A percentile compares a stretch with the other conserved stretches of the same genome.
phyloP scores from a whole-genome alignment of 2,329 filamentous ascomycete genomes.

The Chaetoscypha palmicola region DNA sequence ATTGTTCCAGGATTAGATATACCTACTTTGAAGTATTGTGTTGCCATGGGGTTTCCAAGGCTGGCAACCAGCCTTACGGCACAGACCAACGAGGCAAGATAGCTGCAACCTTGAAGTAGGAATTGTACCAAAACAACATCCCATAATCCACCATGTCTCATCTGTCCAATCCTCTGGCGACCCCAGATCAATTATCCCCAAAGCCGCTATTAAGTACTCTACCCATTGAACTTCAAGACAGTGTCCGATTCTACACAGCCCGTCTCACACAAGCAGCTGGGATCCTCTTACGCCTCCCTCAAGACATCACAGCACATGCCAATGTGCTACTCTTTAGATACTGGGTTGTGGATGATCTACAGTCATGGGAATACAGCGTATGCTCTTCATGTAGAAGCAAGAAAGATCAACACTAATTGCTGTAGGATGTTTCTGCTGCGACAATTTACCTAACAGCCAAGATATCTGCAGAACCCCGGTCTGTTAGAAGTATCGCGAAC shows the following conservation, averaged over 20 bases:
- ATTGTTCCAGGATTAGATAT: too few species aligned
- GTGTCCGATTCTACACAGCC: conserved; percentile 64
- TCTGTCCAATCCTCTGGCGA: conserved; percentile 66
- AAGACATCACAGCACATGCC: conserved; percentile 78
- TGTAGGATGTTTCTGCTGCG: conserved; percentile 72
- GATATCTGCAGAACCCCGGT: conserved; percentile 67
- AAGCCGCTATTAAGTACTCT: conserved; percentile 49
- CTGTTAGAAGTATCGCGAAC: conserved; percentile 73
- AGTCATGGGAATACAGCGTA: conserved; percentile 47
- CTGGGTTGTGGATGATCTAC: conserved; percentile 55
- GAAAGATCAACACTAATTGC: not conserved
- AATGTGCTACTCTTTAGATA: conserved; percentile 77
- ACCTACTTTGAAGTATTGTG: too few species aligned
- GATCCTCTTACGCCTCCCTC: conserved; percentile 73
- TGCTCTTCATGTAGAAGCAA: too few species aligned
- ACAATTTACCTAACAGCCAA: conserved; percentile 77
- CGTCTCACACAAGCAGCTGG: conserved; percentile 72
- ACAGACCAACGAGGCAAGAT: too few species aligned
- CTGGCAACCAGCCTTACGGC: too few species aligned
- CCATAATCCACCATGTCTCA: too few species aligned
- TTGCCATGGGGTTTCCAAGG: too few species aligned
- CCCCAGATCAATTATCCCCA: conserved; percentile 60
- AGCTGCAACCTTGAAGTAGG: too few species aligned
- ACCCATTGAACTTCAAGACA: conserved; percentile 62
- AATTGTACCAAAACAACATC: too few species aligned